phyloP scores from a whole-genome alignment of 2,329 filamentous ascomycete species.

The Calonectria fujianensis region DNA sequence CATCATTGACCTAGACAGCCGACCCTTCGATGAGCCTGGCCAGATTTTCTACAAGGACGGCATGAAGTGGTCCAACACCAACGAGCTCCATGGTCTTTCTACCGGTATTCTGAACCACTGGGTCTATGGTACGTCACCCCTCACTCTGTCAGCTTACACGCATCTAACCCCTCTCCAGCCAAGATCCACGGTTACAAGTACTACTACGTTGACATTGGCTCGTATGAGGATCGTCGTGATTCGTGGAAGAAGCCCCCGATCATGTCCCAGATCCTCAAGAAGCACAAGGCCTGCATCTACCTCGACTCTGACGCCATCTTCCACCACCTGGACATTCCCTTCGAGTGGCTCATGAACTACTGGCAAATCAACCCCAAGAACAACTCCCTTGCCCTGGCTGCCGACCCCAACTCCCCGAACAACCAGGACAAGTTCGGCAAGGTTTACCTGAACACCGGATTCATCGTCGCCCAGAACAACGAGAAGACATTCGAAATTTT shows the following conservation, averaged over 20 bases:
- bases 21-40: slow-evolving; percentile 60
- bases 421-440: slow-evolving; percentile 65
- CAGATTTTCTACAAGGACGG: slow-evolving; percentile 59
- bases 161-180: slow-evolving; percentile 57
- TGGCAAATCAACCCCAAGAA: slow-evolving; percentile 63
- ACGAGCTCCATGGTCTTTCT: slow-evolving; percentile 61
- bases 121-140: slow-evolving; percentile 60
- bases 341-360: slow-evolving; percentile 70
- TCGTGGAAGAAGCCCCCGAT: slow-evolving; percentile 68
- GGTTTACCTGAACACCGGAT: slow-evolving; percentile 70
- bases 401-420: slow-evolving; percentile 61
- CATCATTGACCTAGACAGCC: slow-evolving; percentile 68
- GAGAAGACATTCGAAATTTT: slow-evolving; percentile 68
- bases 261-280: slow-evolving; percentile 64
- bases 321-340: slow-evolving; percentile 64
- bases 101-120: slow-evolving; percentile 67
- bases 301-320: slow-evolving; percentile 68
- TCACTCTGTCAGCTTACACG: neutral
- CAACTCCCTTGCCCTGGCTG: slow-evolving; percentile 65
- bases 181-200: slow-evolving; percentile 69
- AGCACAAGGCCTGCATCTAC: slow-evolving; percentile 66
- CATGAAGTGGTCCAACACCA: slow-evolving; percentile 61
- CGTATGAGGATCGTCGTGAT: slow-evolving; percentile 63
- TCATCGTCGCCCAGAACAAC: slow-evolving; percentile 72
- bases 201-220: slow-evolving; percentile 64